Evolutionary conservation across 345 rosid species (phyloP), one percentile per base, ranked within the genome.

Genomic region (Rhizophora apiculata): DNA sequence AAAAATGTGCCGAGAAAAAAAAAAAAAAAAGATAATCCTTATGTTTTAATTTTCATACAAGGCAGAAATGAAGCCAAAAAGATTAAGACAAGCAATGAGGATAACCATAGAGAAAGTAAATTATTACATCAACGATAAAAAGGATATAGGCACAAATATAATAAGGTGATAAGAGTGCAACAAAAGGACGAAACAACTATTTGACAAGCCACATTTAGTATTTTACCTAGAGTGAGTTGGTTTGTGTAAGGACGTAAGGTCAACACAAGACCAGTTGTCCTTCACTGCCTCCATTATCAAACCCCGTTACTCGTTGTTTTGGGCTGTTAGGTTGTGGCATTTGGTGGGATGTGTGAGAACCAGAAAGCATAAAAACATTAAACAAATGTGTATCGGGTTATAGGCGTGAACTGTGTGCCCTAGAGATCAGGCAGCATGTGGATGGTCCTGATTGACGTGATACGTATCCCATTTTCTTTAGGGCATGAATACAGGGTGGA

Each of bases 181-280:
- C 65, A 5, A 65, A 73, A 80, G 63, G 59, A 66, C 48, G 65
- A 46, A 53, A 64, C 31, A 18, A 34, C 37, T 5, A 10, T 69
- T 26, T 43, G 22, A 29, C 16, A 8, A 37, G 39, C 43, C 43
- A 24, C 36, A 43, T 30, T 27, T 56, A 27, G 62, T 51, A 21
- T 9, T 46, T 68, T 2, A 46, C 24, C 62, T 19, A 31, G 73
- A 68, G 68, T 77, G 75, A 68, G 82, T 81, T 79, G 82, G 82
- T 68, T 81, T 77, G 81, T 85, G 83, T 79, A 61, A 65, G 72
- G 68, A 84, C 85, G 82, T 81, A 64, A 71, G 72, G 68, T 70
- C 67, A 71, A 62, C n/a, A 74, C 76, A 80, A n/a, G 74, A 80
- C 74, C 24, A 34, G 67, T 80, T 80, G 80, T 82, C 79, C 15